Evolutionary conservation across 768 basidiomycete genomes (phyloP), one percentile per base, ranked within the genome.

Genomic region (Leccinum broughii): DNA sequence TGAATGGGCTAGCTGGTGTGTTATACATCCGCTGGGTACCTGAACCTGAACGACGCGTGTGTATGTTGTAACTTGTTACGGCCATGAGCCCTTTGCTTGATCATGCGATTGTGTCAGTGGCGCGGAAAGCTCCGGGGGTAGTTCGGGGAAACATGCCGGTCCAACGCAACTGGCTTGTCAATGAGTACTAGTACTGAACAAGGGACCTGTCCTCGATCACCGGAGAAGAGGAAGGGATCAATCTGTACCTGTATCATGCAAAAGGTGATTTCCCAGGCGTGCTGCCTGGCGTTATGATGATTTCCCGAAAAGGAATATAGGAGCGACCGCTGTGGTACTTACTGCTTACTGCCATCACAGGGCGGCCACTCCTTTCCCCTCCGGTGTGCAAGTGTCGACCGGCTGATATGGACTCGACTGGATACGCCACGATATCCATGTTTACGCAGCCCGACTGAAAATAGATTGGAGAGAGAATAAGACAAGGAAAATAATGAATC

Each of bases 211-310:
- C 52, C 52, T 54, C 35, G 52, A 54, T 54, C 52, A 37, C 52
- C 52, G 52, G 32, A n/a, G 52, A 20, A 37, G 15, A 11, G 44
- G 44, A 46, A 20, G n/a, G n/a, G n/a, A 46, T 46, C 8, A 6
- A 41, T 35, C 51, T 17, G 52, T 34, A 35, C 52, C 52, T 53
- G 52, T 53, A 35, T 53, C 52, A 53, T 35, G 34, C 8, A 53
- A 9, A 53, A 37, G 4, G 44, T 11, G 44, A 35, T 35, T 53
- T 20, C 52, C 52, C 17, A 34, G 32, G 13, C 34, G 8, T 22
- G 11, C 34, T 32, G 28, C 28, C 22, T 17, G 28, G n/a, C 22
- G 10, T 37, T 24, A 11, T 32, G 32, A 52, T 20, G 34, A 2
- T 34, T 34, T 11, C 52, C 52, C n/a, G n/a, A 53, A 53, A 53